These are phyloP conservation scores for Sordariomycetes sp. DNA, from an alignment of 2,329 filamentous ascomycete species.

Conservation along the genomic window DNA sequence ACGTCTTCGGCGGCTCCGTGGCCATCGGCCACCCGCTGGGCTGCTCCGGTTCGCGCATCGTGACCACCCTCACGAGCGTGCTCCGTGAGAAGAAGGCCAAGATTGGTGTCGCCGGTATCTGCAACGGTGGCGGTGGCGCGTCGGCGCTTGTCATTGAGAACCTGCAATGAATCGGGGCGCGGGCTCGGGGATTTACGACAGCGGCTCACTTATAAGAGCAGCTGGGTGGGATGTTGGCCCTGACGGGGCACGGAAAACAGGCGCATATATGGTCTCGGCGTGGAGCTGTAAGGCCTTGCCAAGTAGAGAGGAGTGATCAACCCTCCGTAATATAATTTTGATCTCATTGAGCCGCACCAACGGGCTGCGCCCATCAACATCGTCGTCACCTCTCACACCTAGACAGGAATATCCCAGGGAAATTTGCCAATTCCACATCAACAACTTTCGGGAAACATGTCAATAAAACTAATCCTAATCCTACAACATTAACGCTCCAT, in stretches of 20 bases:
- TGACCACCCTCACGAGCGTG: constrained; percentile 81
- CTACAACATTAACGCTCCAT: not conserved
- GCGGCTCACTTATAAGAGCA: not conserved
- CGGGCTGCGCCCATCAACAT: not conserved
- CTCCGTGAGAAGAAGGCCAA: constrained; percentile 85
- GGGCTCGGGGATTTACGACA: constrained; percentile 2
- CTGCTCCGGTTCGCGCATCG: constrained; percentile 85
- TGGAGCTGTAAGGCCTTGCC: not conserved
- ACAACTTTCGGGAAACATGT: not conserved
- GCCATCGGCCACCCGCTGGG: constrained; percentile 93
- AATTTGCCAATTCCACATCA: not conserved
- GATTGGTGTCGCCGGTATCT: constrained; percentile 90
- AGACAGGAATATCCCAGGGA: not conserved
- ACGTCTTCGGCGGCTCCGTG: constrained; percentile 89
- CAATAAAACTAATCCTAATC: not conserved
- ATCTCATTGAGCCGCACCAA: not conserved
- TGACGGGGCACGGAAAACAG: not conserved
- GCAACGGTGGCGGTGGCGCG: constrained; percentile 94
- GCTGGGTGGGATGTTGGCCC: not conserved
- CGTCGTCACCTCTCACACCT: not conserved
- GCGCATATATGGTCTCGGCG: not conserved
- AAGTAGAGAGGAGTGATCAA: not conserved
- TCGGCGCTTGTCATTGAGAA: constrained; percentile 87
- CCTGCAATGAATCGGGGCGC: constrained; percentile 33
- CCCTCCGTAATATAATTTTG: not conserved